Conservation (phyloP, 1,284 basidiomycete species). For the Cryptococcus sp. region DNA sequence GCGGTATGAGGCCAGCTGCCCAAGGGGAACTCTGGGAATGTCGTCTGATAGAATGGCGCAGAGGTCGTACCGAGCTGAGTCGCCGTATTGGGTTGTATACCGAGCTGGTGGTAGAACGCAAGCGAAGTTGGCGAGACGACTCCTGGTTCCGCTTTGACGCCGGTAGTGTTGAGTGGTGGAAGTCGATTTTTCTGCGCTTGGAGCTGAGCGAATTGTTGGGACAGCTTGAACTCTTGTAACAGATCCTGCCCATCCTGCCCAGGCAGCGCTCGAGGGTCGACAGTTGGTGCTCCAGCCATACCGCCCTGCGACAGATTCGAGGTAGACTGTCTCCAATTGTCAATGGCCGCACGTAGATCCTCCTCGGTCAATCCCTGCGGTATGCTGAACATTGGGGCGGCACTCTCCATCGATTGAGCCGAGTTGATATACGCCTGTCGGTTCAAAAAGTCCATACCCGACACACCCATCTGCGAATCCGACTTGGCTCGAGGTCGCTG, state of each 20-base stretch:
- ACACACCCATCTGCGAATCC: slow-evolving; percentile 31
- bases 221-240: slow-evolving; percentile 10
- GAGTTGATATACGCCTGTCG: slow-evolving; percentile 29
- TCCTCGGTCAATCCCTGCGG: slow-evolving; percentile 1
- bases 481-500: slow-evolving; percentile 38
- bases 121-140: slow-evolving; percentile 39
- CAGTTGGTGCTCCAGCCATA: slow-evolving; percentile 9
- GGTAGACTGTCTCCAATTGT: slow-evolving; percentile 21
- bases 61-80: slow-evolving; percentile 23
- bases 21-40: slow-evolving; percentile 19
- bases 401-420: slow-evolving; percentile 9
- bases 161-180: slow-evolving; percentile 14
- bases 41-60: slow-evolving; percentile 24
- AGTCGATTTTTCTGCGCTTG: slow-evolving; percentile 20
- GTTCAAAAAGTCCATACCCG: slow-evolving; percentile 20
- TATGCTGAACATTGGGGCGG: slow-evolving; percentile 1
- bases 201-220: slow-evolving; percentile 17
- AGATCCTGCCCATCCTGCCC: slow-evolving; percentile 25
- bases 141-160: background rate
- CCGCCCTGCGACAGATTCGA: background rate
- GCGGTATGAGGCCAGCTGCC: slow-evolving; percentile 14
- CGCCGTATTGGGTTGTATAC: slow-evolving; percentile 19
- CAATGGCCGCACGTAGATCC: slow-evolving; percentile 11
- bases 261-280: slow-evolving; percentile 38
- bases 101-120: slow-evolving; percentile 36